Evolutionary conservation across 495 filamentous ascomycete species (phyloP).

Genomic region (Cercophora samala): DNA sequence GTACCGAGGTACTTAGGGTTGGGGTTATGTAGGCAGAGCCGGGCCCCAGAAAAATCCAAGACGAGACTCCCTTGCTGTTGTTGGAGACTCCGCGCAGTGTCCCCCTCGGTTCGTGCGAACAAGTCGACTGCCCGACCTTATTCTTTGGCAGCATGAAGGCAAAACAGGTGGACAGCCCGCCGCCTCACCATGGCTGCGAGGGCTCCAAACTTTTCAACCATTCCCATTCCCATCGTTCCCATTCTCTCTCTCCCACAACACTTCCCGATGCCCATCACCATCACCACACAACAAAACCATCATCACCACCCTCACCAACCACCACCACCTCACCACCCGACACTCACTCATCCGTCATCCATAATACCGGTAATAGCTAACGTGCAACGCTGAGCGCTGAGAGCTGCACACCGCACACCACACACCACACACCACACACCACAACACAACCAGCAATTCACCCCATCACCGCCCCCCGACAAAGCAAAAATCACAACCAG

Average conservation of each 20-base stretch:
- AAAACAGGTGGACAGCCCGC: constrained; percentile 39
- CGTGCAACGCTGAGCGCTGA: constrained; percentile 26
- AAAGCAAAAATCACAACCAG: constrained; percentile 21
- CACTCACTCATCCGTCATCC: constrained; percentile 26
- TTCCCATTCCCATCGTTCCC: constrained; percentile 23
- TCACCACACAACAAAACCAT: constrained; percentile 11
- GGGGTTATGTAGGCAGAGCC: constrained; percentile 21
- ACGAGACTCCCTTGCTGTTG: constrained; percentile 28
- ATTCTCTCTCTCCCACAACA: constrained; percentile 19
- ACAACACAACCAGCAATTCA: constrained; percentile 31
- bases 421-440: constrained; percentile 24
- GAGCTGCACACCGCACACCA: too few relatives aligned
- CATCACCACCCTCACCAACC: constrained; percentile 26
- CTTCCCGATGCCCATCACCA: constrained; percentile 27
- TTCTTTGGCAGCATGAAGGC: constrained; percentile 41
- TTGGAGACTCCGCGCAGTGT: constrained; percentile 28
- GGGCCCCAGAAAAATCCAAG: constrained; percentile 26
- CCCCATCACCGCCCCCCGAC: constrained; percentile 26
- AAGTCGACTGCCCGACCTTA: constrained; percentile 37
- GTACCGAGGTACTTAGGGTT: constrained; percentile 33
- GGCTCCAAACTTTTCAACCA: constrained; percentile 34
- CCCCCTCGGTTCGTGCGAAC: constrained; percentile 36
- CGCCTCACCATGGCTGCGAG: constrained; percentile 36
- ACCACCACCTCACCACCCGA: constrained; percentile 26
- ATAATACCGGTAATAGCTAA: constrained; percentile 36